Percentiles rank a stretch among this genome's conserved stretches.
phyloP scores from a whole-genome alignment of 768 basidiomycete genomes.

The Mycena vitilis region DNA sequence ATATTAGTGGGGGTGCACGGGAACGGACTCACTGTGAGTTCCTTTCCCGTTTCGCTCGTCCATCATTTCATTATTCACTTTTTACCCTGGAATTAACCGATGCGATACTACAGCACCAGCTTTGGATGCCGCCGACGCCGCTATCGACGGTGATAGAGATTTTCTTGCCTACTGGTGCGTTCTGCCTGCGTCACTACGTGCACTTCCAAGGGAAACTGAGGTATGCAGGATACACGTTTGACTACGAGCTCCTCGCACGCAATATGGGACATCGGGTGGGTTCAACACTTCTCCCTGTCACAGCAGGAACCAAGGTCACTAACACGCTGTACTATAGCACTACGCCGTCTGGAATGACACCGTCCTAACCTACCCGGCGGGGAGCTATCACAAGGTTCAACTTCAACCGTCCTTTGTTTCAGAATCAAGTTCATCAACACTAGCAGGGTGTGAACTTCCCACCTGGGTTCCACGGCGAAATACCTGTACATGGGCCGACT shows the following conservation, averaged over 20 bases:
- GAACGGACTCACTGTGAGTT: constrained; percentile 69
- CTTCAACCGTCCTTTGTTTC: no score
- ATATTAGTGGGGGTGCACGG: constrained; percentile 75
- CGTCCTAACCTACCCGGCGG: constrained; percentile 51
- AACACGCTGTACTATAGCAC: constrained; percentile 47
- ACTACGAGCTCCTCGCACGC: constrained; percentile 55
- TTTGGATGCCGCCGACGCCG: constrained; percentile 76
- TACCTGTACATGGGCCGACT: constrained; percentile 71
- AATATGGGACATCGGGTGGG: constrained; percentile 56
- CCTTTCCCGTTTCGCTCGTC: no score
- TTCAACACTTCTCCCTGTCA: not conserved
- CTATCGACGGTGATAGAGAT: constrained; percentile 78
- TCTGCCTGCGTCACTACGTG: no score
- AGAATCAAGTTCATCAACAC: no score
- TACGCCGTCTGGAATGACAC: constrained; percentile 78
- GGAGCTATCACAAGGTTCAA: constrained; percentile 44
- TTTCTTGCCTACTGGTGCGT: constrained; percentile 66
- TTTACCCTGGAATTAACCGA: no score
- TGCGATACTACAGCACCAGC: constrained; percentile 52
- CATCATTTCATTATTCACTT: no score
- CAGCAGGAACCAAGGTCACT: not conserved
- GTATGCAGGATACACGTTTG: constrained; percentile 49
- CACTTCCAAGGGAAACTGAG: no score
- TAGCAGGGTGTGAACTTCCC: constrained; percentile 54
- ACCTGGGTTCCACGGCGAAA: constrained; percentile 71